Percentiles rank a stretch among this genome's conserved stretches.
Conservation (phyloP, 2,329 filamentous ascomycete genomes). For the Leptographium radiaticola region DNA sequence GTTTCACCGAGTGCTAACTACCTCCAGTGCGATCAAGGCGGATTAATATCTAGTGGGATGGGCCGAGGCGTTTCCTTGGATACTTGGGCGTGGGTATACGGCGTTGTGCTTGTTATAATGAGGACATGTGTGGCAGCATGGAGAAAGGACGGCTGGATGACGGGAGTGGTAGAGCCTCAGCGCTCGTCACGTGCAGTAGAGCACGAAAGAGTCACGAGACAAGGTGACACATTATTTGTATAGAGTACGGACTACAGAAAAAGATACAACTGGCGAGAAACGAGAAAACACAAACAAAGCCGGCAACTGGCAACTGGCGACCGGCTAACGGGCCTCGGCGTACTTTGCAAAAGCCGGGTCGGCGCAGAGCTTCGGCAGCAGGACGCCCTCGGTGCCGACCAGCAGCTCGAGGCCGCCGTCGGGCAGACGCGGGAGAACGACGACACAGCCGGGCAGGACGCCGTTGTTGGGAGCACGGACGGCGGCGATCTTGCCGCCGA, state of each 20-base stretch:
- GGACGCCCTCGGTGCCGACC: background rate
- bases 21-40: constrained; percentile 35
- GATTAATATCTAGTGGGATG: constrained; percentile 21
- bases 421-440: background rate
- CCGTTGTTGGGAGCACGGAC: background rate
- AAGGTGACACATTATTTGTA: no score
- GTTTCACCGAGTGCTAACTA: no score
- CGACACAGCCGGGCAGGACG: background rate
- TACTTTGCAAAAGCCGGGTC: background rate
- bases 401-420: background rate
- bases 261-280: no score
- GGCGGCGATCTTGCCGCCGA: background rate
- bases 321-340: background rate
- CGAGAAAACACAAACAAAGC: no score
- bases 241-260: no score
- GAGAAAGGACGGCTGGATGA: no score
- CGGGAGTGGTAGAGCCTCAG: no score
- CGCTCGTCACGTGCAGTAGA: no score
- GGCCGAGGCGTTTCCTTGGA: background rate
- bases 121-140: no score
- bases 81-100: background rate
- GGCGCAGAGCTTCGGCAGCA: background rate
- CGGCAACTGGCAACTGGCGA: no score
- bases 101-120: background rate
- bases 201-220: no score